Evolutionary conservation across 768 basidiomycete species (phyloP).

Genomic region (Phylloporus sp.): DNA sequence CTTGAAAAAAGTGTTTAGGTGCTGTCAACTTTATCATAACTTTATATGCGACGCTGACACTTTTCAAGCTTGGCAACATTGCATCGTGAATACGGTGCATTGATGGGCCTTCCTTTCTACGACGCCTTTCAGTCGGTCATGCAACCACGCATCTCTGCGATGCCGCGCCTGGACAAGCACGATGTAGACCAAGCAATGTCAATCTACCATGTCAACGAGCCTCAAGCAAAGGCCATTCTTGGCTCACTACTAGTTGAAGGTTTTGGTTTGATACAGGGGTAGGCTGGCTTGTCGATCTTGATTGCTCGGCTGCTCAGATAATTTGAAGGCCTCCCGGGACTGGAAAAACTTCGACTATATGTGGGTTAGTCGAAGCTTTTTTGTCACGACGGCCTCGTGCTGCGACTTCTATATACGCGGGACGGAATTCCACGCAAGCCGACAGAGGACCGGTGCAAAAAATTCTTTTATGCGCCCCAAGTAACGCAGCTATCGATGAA

Average conservation of each 20-base stretch:
- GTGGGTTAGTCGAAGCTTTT: slow-evolving; percentile 84
- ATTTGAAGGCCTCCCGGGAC: slow-evolving; percentile 85
- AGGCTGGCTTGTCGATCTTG: slow-evolving; percentile 17
- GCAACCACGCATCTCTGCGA: slow-evolving; percentile 52
- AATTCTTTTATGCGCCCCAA: slow-evolving; percentile 91
- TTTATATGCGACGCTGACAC: slow-evolving; percentile 2
- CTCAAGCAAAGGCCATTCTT: slow-evolving; percentile 87
- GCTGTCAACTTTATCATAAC: background rate
- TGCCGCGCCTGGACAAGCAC: slow-evolving; percentile 39
- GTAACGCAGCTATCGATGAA: slow-evolving; percentile 98
- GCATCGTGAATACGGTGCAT: slow-evolving; percentile 86
- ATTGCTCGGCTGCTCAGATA: background rate
- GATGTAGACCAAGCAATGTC: slow-evolving; percentile 65
- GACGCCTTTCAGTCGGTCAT: slow-evolving; percentile 71
- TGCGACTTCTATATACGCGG: slow-evolving; percentile 46
- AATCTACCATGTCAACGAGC: slow-evolving; percentile 77
- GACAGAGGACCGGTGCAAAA: slow-evolving; percentile 54
- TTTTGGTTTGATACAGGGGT: slow-evolving; percentile 96
- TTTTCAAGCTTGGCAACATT: slow-evolving; percentile 75
- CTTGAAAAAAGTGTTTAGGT: slow-evolving; percentile 82
- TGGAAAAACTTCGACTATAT: slow-evolving; percentile 97
- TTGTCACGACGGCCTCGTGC: slow-evolving; percentile 53
- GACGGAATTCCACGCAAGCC: slow-evolving; percentile 35
- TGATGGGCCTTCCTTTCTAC: slow-evolving; percentile 78
- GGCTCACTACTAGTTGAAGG: slow-evolving; percentile 67